Base-by-base conservation (phyloP, 148 eudicot species). In the Beta vulgaris region DNA sequence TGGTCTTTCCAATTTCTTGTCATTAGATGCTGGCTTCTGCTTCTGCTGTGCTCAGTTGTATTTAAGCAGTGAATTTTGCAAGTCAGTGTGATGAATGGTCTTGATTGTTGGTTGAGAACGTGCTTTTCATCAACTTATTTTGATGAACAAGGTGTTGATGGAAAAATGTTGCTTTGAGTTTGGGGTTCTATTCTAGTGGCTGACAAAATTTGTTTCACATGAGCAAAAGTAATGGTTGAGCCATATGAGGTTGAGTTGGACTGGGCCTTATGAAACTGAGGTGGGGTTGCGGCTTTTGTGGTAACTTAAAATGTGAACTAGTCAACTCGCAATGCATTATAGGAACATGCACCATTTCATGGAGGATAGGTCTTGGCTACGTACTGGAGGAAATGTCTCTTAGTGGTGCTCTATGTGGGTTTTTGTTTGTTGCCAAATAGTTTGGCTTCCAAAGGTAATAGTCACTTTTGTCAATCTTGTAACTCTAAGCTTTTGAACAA, bases 1-100 rank as follows among this genome's bases (percentile, higher is more conserved):
- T 12, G 53, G n/a, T n/a, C n/a, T n/a, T n/a, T n/a, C n/a, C 16
- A 11, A 28, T 77, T 70, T 28, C 46, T 64, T 25, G 46, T 70
- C 34, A 31, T 58, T 54, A 54, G 69, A 5, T 48, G 31, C 12
- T 70, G 49, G 32, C 1, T 77, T 14, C 4, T 34, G 31, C 14
- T 29, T 36, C 68, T 11, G 6, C 6, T 29, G 29, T 31, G 72
- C 21, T 19, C 16, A 29, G 16, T 40, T 65, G 19, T 65, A 8
- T 23, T n/a, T 12, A 10, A 40, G 48, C 29, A 65, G 28, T n/a
- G 46, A 39, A 39, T 37, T 23, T 3, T 18, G 2, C 9, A 1
- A 39, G 19, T 65, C 44, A 40, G 3, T n/a, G 51, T 26, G 70
- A 43, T 26, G n/a, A 11, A 1, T 42, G 36, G 31, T 6, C 6